Evolutionary conservation across 371 early-diverging fungal genomes (phyloP).

Genomic region (Haplosporangium sp.): DNA sequence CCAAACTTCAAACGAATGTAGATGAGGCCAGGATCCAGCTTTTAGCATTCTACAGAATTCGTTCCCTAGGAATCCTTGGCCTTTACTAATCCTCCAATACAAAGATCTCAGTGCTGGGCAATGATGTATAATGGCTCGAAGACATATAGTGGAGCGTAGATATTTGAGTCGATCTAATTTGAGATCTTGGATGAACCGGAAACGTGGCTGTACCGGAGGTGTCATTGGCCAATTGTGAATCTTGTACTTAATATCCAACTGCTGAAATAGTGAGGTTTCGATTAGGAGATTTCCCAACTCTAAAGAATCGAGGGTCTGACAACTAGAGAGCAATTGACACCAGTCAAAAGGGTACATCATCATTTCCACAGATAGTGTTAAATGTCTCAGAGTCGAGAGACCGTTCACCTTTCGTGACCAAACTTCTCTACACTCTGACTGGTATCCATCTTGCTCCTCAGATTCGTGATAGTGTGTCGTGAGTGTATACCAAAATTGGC

Average conservation of each 20-base stretch:
- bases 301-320: background rate
- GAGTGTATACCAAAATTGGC: background rate
- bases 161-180: background rate
- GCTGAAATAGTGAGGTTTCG: background rate
- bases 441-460: background rate
- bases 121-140: conserved; percentile 1
- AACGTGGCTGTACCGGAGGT: background rate
- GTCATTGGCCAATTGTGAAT: background rate
- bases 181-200: background rate
- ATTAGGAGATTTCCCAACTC: background rate
- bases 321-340: background rate
- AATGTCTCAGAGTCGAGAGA: background rate
- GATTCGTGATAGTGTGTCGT: background rate
- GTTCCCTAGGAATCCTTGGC: background rate
- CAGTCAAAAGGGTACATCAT: background rate
- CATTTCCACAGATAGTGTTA: background rate
- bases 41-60: background rate
- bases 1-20: background rate
- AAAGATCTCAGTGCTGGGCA: background rate
- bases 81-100: conserved; percentile 1
- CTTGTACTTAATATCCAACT: background rate
- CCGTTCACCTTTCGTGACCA: background rate
- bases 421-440: background rate
- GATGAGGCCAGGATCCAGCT: background rate
- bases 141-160: background rate